Base-by-base conservation (phyloP, 768 basidiomycete genomes). In the Lactarius deliciosus region DNA sequence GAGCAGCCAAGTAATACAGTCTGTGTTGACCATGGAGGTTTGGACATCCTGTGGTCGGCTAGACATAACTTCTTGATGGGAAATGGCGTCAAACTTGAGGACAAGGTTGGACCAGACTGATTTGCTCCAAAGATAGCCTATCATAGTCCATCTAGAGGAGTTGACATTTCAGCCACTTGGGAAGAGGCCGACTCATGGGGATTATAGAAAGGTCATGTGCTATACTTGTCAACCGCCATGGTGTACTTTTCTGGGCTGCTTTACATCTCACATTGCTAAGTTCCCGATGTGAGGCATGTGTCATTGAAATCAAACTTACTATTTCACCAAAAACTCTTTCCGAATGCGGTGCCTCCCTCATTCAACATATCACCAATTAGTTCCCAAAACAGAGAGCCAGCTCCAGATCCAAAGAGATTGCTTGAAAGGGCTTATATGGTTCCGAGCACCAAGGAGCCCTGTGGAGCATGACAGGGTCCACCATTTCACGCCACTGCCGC, bases 1-100 rank as follows among this genome's bases (percentile, higher is more conserved):
- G 1, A 18, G 36, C 20, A 5, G 34, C 18, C 7, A 9, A 55
- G 30, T 56, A 30, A 47, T 47, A 18, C 20, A 3, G 59, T 25
- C 18, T 30, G 30, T 15, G 13, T 47, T 22, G 8, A 8, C 60
- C 40, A 22, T 25, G 30, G n/a, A 61, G 18, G 8, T 5, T 20
- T 55, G 28, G 1, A 18, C 28, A 9, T 1, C 11, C 38, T 15
- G 13, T 11, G 9, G 18, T 34, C 30, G 1, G 18, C 55, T 32
- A 25, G 50, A 25, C n/a, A 10, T 20, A n/a, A 20, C 6, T 45
- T 8, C 38, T 61, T 41, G 55, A 50, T 50, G 45, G 11, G 15
- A 32, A 61, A 66, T 62, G 65, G 65, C 61, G 65, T 60, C 65
- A 66, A 53, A 64, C 22, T 57, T 18, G 25, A 9, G 8, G 20